These are phyloP conservation scores for Boletus sp. DNA, from an alignment of 1,284 basidiomycete genomes.

Conservation along the genomic window DNA sequence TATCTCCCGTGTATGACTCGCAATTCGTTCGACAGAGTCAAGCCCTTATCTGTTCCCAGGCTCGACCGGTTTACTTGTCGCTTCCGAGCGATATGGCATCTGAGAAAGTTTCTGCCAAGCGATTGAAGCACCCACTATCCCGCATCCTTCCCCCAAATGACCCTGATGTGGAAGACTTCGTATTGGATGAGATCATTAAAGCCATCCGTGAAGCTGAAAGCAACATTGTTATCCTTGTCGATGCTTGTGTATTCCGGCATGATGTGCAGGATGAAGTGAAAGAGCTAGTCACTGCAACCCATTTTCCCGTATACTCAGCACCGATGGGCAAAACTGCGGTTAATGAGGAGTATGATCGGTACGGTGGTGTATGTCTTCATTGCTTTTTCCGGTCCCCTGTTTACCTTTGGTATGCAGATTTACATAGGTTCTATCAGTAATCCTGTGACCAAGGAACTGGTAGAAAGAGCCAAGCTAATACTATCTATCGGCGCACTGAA, in stretches of 20 bases:
- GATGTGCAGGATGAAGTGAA: slow-evolving; percentile 65
- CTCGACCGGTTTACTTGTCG: slow-evolving; percentile 84
- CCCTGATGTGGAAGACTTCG: slow-evolving; percentile 61
- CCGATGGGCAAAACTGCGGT: slow-evolving; percentile 90
- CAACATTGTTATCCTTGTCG: slow-evolving; percentile 78
- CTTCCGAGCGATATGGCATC: slow-evolving; percentile 84
- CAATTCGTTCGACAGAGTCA: neutral
- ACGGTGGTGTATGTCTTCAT: slow-evolving; percentile 65
- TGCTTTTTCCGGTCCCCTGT: neutral
- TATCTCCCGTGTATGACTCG: slow-evolving; percentile 49
- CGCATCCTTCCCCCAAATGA: slow-evolving; percentile 51
- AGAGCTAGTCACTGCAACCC: slow-evolving; percentile 67
- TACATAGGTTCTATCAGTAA: slow-evolving; percentile 78
- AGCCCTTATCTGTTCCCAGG: slow-evolving; percentile 37
- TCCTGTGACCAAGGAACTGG: slow-evolving; percentile 66
- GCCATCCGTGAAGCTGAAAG: slow-evolving; percentile 60
- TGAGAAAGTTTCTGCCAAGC: slow-evolving; percentile 61
- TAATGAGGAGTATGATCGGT: slow-evolving; percentile 77
- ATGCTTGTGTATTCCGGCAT: slow-evolving; percentile 85
- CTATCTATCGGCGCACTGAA: slow-evolving; percentile 79
- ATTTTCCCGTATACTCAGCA: slow-evolving; percentile 74
- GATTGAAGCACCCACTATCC: slow-evolving; percentile 63
- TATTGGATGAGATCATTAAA: slow-evolving; percentile 70
- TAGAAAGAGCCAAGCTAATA: slow-evolving; percentile 82
- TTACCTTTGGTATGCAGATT: slow-evolving; percentile 44